phyloP scores from a whole-genome alignment of 2,329 filamentous ascomycete genomes.

The Pseudogymnoascus sp. region DNA sequence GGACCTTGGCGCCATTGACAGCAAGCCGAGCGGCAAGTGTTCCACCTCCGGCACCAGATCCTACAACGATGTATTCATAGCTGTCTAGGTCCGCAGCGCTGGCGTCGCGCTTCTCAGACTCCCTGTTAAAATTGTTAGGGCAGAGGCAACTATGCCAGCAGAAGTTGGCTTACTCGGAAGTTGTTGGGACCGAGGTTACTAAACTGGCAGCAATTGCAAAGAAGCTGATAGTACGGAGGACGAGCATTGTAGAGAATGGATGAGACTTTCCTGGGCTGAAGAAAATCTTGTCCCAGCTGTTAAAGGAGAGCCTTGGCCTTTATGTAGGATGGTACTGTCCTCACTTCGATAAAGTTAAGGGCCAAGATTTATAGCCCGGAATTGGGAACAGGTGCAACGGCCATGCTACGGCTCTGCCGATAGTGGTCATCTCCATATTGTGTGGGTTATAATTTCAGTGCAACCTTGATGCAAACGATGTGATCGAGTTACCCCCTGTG shows the following conservation, averaged over 20 bases:
- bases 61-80: slow-evolving; percentile 47
- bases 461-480: background rate
- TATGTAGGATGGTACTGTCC: background rate
- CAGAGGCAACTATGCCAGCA: background rate
- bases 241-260: background rate
- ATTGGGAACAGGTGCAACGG: background rate
- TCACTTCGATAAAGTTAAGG: background rate
- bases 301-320: background rate
- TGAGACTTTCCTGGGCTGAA: background rate
- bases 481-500: background rate
- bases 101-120: background rate
- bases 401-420: background rate
- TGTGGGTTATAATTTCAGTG: slow-evolving; percentile 2
- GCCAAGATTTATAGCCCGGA: background rate
- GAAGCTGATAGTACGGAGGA: slow-evolving; percentile 9
- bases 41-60: slow-evolving; percentile 43
- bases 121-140: background rate
- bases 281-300: background rate
- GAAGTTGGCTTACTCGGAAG: background rate
- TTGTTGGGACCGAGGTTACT: background rate
- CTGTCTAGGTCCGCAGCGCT: background rate
- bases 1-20: slow-evolving; percentile 40
- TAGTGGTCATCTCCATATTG: slow-evolving; percentile 1
- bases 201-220: slow-evolving; percentile 8
- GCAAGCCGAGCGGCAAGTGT: slow-evolving; percentile 42